Evolutionary conservation across 192 early-diverging fungal genomes (phyloP), one percentile per base, ranked within the genome.

Genomic region (Coemansia sp.): DNA sequence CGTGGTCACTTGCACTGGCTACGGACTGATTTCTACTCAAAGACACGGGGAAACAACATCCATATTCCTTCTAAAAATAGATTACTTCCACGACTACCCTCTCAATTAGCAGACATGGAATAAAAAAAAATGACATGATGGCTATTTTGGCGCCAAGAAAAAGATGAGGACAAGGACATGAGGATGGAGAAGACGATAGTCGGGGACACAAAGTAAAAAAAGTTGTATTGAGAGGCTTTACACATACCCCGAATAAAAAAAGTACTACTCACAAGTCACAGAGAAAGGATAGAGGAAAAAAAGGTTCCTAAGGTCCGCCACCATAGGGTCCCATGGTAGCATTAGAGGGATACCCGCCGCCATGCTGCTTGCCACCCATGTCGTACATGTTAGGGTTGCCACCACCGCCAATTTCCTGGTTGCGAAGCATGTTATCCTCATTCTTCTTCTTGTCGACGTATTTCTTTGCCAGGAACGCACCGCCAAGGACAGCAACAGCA

Each of bases 391-490:
- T 41, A 22, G 44, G n/a, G 30, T 9, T 13, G 24, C 8, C 5
- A 5, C 53, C 53, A 4, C 53, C 53, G 53, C 53, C 66, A 68
- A 68, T 68, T 56, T 68, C 56, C 12, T 49, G 41, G 30, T 59
- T 44, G 56, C 59, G 66, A 27, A 35, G 55, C 12, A 13, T 30
- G 39, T 47, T 41, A 9, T 68, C 55, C 55, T 45, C 59, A 13
- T 60, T 37, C 58, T 68, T 68, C 66, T 67, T 73, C 47, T 73
- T 73, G 41, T 73, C 65, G 29, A 62, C 62, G 20, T 66, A 61
- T 65, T 67, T 67, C 29, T 73, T 73, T 11, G 53, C 53, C 30
- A 56, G 15, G 65, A 61, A 59, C 34, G 58, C 58, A 20, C 37
- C 32, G 10, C 32, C 35, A 30, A 65, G 65, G 58, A 62, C 66